Evolutionary conservation across 768 basidiomycete genomes (phyloP).

Genomic region (Russula vinacea): DNA sequence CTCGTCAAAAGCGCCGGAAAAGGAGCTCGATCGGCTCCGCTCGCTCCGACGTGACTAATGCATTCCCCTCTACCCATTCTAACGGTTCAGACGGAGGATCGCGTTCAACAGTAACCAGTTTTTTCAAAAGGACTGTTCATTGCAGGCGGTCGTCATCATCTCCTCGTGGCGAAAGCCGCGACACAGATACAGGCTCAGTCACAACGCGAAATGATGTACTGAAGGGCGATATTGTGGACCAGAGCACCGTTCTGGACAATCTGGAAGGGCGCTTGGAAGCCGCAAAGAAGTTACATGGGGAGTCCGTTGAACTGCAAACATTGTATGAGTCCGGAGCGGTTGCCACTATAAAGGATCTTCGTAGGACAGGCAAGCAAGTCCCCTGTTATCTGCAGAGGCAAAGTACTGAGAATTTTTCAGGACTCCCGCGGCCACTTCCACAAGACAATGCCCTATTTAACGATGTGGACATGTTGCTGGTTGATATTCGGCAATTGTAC

Average conservation of each 20-base stretch:
- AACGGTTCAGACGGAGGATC: no score
- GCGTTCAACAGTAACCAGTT: no score
- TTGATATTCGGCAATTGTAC: conserved; percentile 4
- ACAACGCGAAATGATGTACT: conserved; percentile 27
- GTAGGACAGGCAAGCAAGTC: background rate
- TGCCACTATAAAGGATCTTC: background rate
- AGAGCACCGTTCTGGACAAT: background rate
- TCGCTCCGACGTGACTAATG: conserved; percentile 37
- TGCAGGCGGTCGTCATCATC: conserved; percentile 9
- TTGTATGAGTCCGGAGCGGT: background rate
- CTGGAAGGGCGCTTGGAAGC: background rate
- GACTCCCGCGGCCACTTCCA: background rate
- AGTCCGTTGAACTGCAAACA: background rate
- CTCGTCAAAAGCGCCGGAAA: no score
- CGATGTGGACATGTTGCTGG: background rate
- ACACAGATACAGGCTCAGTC: conserved; percentile 11
- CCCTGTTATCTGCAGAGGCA: background rate
- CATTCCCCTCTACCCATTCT: no score
- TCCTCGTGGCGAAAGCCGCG: background rate
- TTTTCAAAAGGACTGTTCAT: conserved; percentile 20
- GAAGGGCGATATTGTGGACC: conserved; percentile 23
- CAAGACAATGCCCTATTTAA: background rate
- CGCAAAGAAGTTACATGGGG: background rate
- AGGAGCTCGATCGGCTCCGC: no score
- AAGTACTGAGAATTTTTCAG: background rate